A percentile compares a stretch with the other conserved stretches of the same genome.
Evolutionary conservation across 2,329 filamentous ascomycete genomes (phyloP).

Genomic region (Talaromyces sp.): DNA sequence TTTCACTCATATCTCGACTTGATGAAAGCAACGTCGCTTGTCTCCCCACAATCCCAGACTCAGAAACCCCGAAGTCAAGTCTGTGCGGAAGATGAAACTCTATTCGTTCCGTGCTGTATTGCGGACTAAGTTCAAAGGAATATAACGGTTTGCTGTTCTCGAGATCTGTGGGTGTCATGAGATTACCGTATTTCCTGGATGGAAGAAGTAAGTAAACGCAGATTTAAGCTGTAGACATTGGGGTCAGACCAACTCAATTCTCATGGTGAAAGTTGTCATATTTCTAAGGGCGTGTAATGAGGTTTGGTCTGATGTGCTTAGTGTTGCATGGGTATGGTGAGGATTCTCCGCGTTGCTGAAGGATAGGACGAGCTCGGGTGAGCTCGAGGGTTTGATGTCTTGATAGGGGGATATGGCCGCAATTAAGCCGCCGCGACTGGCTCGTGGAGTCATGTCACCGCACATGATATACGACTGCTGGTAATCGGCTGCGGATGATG

Average conservation of each 20-base stretch:
- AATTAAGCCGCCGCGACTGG: conserved; percentile 1
- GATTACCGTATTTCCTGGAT: conserved; percentile 6
- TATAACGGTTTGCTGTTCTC: neutral
- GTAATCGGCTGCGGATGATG: too few species aligned
- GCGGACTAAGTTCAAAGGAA: neutral
- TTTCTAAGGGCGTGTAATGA: neutral
- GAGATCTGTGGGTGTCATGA: neutral
- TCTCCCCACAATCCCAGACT: conserved; percentile 8
- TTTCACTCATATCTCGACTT: neutral
- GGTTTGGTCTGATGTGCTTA: neutral
- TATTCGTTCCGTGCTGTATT: neutral
- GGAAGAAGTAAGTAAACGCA: neutral
- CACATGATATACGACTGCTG: neutral
- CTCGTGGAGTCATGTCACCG: neutral
- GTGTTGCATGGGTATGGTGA: conserved; percentile 1
- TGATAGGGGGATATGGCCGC: neutral
- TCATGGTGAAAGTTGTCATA: neutral
- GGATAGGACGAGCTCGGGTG: neutral
- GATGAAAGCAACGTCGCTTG: conserved; percentile 1
- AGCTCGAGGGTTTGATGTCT: neutral
- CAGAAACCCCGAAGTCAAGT: conserved; percentile 5
- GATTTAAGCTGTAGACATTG: too few species aligned
- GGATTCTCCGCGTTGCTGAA: neutral
- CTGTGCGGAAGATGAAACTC: neutral
- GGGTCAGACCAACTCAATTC: neutral